A percentile compares a stretch with the other conserved stretches of the same genome.
Evolutionary conservation across 2,329 filamentous ascomycete species (phyloP).

Genomic region (Pestalotiopsis sp.): DNA sequence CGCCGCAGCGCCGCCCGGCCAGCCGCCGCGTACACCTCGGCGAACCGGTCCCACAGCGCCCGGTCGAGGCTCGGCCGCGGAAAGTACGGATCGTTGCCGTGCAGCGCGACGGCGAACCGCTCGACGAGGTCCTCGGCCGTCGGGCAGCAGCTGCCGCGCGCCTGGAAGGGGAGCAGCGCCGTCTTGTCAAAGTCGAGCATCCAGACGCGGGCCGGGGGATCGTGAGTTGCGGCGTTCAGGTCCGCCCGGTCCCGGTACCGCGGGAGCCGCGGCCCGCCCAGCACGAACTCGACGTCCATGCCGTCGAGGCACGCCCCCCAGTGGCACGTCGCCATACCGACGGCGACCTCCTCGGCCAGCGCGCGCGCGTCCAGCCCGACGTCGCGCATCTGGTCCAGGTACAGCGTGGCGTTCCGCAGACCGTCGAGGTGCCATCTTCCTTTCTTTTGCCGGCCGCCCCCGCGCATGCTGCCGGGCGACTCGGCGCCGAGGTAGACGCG

Average conservation of each 20-base stretch:
- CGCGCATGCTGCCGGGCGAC: neutral
- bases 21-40: neutral
- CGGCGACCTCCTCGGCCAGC: neutral
- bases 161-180: neutral
- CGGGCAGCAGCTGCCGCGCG: neutral
- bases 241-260: neutral
- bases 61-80: neutral
- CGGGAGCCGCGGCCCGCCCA: neutral
- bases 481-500: neutral
- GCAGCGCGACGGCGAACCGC: neutral
- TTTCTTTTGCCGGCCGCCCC: neutral
- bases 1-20: neutral
- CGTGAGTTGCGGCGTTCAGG: neutral
- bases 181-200: constrained; percentile 7
- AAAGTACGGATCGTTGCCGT: neutral
- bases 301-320: neutral
- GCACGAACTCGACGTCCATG: constrained; percentile 9
- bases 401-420: neutral
- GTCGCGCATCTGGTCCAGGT: neutral
- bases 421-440: neutral
- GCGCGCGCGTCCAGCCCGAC: neutral
- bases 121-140: neutral
- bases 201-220: neutral
- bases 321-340: neutral
- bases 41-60: neutral